phyloP scores from a whole-genome alignment of 208 protist genomes.

The Polymyxa betae region DNA sequence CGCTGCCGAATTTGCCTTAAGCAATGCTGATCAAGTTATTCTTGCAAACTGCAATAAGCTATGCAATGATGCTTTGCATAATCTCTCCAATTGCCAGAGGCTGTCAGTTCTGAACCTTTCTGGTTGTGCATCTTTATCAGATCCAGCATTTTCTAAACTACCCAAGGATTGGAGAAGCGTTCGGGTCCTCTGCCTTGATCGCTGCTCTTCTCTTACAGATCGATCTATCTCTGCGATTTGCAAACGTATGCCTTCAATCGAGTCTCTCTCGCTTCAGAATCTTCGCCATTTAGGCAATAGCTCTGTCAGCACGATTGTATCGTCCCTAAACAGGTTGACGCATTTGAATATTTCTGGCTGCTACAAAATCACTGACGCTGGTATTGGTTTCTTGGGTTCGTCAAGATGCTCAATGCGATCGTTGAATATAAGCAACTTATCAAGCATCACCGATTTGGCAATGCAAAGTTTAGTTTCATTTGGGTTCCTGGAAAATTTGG shows the following conservation, averaged over 20 bases:
- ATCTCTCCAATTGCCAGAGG: background rate
- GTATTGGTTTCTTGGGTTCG: background rate
- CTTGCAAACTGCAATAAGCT: background rate
- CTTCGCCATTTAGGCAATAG: background rate
- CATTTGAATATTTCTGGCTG: background rate
- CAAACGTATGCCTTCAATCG: background rate
- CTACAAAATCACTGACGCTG: background rate
- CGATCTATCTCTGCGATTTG: background rate
- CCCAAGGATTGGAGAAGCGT: background rate
- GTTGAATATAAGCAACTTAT: background rate
- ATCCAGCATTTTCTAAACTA: background rate
- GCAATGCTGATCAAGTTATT: too few relatives aligned
- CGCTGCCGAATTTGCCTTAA: too few relatives aligned
- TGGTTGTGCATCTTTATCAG: background rate
- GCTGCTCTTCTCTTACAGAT: background rate
- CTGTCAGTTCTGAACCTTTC: background rate
- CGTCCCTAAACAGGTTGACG: background rate
- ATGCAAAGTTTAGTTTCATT: background rate
- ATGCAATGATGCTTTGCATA: background rate
- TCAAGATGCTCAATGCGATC: background rate
- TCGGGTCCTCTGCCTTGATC: background rate
- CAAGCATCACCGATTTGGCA: background rate
- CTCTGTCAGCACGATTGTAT: background rate
- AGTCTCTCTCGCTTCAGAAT: background rate
- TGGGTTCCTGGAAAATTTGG: background rate